phyloP scores from a whole-genome alignment of 331 rosid species.

The Dryas integrifolia region DNA sequence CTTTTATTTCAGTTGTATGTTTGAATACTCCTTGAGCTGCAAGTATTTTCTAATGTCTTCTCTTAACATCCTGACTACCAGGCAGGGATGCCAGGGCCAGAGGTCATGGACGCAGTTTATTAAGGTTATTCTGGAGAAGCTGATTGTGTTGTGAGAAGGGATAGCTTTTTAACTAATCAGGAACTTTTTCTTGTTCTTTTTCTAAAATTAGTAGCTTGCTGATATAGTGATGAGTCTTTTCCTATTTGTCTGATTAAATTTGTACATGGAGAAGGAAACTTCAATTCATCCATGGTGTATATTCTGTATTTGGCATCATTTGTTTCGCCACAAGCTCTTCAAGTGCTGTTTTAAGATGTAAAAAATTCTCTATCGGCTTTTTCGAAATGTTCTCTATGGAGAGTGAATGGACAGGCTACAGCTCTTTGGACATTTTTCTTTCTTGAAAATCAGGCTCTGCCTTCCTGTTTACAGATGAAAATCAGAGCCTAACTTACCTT shows the following conservation, averaged over 20 bases:
- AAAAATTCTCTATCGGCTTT: neutral
- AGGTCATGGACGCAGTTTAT: slow-evolving; percentile 34
- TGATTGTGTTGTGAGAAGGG: slow-evolving; percentile 13
- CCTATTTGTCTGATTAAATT: neutral
- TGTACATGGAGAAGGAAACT: slow-evolving; percentile 8
- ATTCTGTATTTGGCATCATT: slow-evolving; percentile 7
- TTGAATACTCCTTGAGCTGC: neutral
- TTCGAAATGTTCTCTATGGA: neutral
- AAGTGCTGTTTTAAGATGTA: neutral
- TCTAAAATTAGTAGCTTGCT: slow-evolving; percentile 16
- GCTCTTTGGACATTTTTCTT: neutral
- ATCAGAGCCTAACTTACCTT: no score
- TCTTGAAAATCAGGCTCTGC: no score
- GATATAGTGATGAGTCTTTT: slow-evolving; percentile 15
- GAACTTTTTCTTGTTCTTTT: neutral
- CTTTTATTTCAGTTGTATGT: neutral
- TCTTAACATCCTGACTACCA: slow-evolving; percentile 18
- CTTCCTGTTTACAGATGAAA: no score
- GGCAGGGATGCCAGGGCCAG: slow-evolving; percentile 36
- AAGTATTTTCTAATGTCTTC: neutral
- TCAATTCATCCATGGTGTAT: slow-evolving; percentile 9
- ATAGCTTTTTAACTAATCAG: slow-evolving; percentile 19
- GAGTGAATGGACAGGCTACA: neutral
- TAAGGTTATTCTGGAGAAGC: slow-evolving; percentile 42
- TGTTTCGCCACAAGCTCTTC: neutral